Evolutionary conservation across 805 yeast genomes (phyloP).

Genomic region (Sugiyamaella marilandica): DNA sequence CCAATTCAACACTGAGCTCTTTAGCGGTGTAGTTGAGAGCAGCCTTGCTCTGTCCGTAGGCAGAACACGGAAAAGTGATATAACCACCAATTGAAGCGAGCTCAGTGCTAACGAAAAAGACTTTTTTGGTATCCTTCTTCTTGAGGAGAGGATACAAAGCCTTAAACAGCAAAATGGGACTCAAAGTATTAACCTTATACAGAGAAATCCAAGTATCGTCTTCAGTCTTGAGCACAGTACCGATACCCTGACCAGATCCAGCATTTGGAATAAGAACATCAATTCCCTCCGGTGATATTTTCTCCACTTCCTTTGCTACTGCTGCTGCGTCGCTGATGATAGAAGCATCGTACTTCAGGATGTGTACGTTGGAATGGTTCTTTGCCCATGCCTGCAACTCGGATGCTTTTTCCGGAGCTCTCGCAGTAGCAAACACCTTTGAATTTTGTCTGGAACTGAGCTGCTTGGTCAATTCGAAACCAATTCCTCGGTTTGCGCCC

Average conservation of each 20-base stretch:
- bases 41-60: constrained; percentile 39
- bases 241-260: constrained; percentile 19
- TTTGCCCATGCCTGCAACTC: constrained; percentile 16
- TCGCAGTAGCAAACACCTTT: constrained; percentile 26
- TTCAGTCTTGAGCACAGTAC: not conserved
- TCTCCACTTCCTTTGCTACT: not conserved
- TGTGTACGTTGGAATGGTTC: constrained; percentile 21
- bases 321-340: not conserved
- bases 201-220: constrained; percentile 17
- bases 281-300: constrained; percentile 17
- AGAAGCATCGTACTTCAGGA: constrained; percentile 25
- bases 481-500: constrained; percentile 36
- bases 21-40: constrained; percentile 34
- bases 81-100: constrained; percentile 27
- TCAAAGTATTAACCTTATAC: constrained; percentile 25
- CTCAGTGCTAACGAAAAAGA: constrained; percentile 29
- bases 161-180: constrained; percentile 24
- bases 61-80: constrained; percentile 21
- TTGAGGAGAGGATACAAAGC: constrained; percentile 25
- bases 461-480: constrained; percentile 32
- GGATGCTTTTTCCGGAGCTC: constrained; percentile 17
- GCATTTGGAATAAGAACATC: constrained; percentile 31
- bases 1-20: constrained; percentile 30
- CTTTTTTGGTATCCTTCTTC: constrained; percentile 23
- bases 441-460: constrained; percentile 25